phyloP scores from a whole-genome alignment of 2,329 filamentous ascomycete species.

The Penicillium sp. region DNA sequence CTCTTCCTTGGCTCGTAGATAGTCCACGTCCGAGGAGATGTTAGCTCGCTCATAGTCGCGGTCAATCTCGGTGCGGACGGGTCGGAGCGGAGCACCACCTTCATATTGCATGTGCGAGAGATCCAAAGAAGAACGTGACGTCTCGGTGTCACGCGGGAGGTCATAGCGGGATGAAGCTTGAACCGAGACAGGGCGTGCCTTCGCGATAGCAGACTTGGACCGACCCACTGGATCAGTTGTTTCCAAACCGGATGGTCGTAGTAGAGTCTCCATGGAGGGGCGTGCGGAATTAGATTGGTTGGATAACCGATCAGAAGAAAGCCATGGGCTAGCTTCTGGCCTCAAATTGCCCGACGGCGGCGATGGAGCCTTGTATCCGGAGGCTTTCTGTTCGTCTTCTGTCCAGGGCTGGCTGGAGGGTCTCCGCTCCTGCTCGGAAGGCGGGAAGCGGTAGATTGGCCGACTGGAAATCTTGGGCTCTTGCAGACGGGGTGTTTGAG shows the following conservation, averaged over 20 bases:
- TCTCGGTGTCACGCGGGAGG: conserved; percentile 78
- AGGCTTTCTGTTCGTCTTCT: conserved; percentile 33
- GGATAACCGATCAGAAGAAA: conserved; percentile 55
- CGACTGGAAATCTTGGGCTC: conserved; percentile 41
- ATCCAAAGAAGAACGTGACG: conserved; percentile 52
- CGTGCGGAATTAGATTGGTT: conserved; percentile 65
- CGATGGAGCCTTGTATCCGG: conserved; percentile 37
- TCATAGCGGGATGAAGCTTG: conserved; percentile 84
- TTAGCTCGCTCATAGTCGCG: conserved; percentile 54
- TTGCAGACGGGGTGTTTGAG: conserved; percentile 48
- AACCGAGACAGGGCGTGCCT: conserved; percentile 78
- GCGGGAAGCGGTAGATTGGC: conserved; percentile 62
- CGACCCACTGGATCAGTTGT: conserved; percentile 62
- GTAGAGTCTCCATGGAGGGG: conserved; percentile 72
- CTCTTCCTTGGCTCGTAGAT: conserved; percentile 75
- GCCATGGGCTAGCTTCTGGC: conserved; percentile 58
- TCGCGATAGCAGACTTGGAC: conserved; percentile 68
- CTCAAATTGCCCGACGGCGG: conserved; percentile 42
- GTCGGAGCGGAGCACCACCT: conserved; percentile 41
- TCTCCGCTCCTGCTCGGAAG: conserved; percentile 49
- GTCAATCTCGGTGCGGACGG: conserved; percentile 45
- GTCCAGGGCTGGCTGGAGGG: conserved; percentile 58
- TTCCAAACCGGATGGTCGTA: conserved; percentile 68
- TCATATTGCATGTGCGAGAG: conserved; percentile 44
- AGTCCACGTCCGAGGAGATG: conserved; percentile 82